Base-by-base conservation (phyloP, 2,329 filamentous ascomycete genomes). In the Elsinoe necatrix region DNA sequence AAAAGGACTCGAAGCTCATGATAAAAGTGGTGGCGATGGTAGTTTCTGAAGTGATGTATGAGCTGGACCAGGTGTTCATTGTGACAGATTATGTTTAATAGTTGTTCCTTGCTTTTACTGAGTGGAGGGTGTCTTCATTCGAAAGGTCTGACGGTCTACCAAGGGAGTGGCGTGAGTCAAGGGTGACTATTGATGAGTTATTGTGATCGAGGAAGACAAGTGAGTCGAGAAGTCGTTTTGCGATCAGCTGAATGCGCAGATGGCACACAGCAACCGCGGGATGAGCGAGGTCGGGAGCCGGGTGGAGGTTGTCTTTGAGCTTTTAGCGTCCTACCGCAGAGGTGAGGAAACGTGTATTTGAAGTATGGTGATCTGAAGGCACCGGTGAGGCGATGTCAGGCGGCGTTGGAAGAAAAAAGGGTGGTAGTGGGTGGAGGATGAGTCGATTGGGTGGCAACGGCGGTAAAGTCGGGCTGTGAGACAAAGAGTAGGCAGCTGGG, bases 161-260 rank as follows among this genome's bases (percentile, higher is more conserved):
- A 39, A 52, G 48, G 12, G 31, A 35, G 48, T 37, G 31, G n/a
- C 29, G 48, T 52, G 48, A 52, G 48, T 52, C 48, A 52, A 25
- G 29, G 8, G 31, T 50, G 45, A 39, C 34, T 35, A 37, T n/a
- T 14, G 31, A 18, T 6, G 34, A n/a, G 48, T 37, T 11, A 9
- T 37, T 18, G n/a, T 37, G 34, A 37, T n/a, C 9, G 14, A 12
- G 34, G 34, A 39, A 16, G n/a, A n/a, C n/a, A 16, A 12, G 45
- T 21, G 48, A 52, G 48, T 52, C 31, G 48, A 39, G 29, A 25
- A 31, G n/a, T 31, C 23, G 27, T 18, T 16, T 9, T 43, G 52
- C 52, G 52, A 55, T 55, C 52, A 43, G 52, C 52, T 55, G 52
- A 42, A 55, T 55, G 52, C 52, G 52, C 52, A 45, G 27, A 45